Base-by-base conservation (phyloP, 1,284 basidiomycete species). In the Xerocomus nothofagi region DNA sequence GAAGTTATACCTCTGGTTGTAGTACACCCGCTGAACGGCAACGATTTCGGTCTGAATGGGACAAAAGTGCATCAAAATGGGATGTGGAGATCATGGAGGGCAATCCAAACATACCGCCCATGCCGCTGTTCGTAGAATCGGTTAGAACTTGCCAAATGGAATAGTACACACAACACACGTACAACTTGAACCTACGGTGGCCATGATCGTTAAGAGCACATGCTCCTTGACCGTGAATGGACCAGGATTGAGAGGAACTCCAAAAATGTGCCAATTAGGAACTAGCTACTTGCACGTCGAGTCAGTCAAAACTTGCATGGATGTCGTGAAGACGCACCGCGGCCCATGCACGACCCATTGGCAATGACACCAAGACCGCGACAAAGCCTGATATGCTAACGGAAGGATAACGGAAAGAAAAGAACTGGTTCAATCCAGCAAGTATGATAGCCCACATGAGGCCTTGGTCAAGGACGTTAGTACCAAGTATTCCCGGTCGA, bases 141-240 rank as follows among this genome's bases (percentile, higher is more conserved):
- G 12, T 65, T 31, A 57, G 44, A 37, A 44, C 26, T 10, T 27
- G 23, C 2, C 6, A 26, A 12, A 6, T 3, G 5, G n/a, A 29
- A 12, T 5, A 6, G 33, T 27, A 2, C 9, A 31, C 1, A 38
- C 2, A 29, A 36, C 17, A 38, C n/a, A 62, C 65, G 36, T 47
- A 66, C 66, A 80, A 15, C 68, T 62, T 15, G 75, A 65, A 18
- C 81, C 82, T 12, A 89, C 85, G 50, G 83, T 74, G 8, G 88
- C 84, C 88, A 95, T 94, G 68, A 94, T 87, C 7, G 86, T 81
- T 51, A 74, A 70, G 41, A 81, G 66, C 8, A 83, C 84, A 61
- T 86, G 85, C 57, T 87, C 85, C 66, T 88, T 88, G 63, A 88
- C 79, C 3, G 75, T 74, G 67, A 88, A 88, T 0, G 84, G 85